Evolutionary conservation across 1,284 basidiomycete species (phyloP).

Genomic region (Apiotrichum sp.): DNA sequence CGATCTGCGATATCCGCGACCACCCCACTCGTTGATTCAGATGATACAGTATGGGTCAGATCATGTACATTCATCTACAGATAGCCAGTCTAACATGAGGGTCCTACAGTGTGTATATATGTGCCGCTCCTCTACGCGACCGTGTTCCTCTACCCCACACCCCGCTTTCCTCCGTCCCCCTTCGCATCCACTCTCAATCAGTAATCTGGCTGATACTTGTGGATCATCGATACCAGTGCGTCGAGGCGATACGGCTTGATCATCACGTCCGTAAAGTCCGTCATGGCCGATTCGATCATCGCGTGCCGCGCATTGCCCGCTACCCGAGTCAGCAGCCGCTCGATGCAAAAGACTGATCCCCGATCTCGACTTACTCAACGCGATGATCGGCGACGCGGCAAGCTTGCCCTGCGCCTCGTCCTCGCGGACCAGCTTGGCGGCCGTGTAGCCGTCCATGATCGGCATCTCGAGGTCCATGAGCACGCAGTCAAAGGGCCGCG

Average conservation of each 20-base stretch:
- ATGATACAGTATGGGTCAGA: no score
- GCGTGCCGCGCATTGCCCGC: slow-evolving; percentile 22
- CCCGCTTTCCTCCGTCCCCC: no score
- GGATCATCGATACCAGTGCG: slow-evolving; percentile 29
- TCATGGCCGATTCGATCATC: slow-evolving; percentile 19
- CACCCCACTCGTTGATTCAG: no score
- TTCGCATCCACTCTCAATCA: no score
- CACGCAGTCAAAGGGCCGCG: slow-evolving; percentile 32
- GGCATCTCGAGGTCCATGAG: slow-evolving; percentile 48
- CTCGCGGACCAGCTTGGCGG: slow-evolving; percentile 9
- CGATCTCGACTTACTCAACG: slow-evolving; percentile 12
- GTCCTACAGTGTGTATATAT: no score
- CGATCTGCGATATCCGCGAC: no score
- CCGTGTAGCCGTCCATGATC: slow-evolving; percentile 22
- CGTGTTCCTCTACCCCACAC: no score
- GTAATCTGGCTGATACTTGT: background rate
- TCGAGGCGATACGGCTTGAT: slow-evolving; percentile 39
- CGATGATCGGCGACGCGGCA: slow-evolving; percentile 3
- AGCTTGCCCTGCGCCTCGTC: slow-evolving; percentile 12
- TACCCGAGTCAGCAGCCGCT: background rate
- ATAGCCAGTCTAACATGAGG: no score
- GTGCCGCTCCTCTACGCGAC: no score
- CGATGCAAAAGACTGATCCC: no score
- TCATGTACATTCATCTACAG: no score
- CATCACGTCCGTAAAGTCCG: slow-evolving; percentile 34